A percentile compares a stretch with the other conserved stretches of the same genome.
These are phyloP conservation scores for Pyrrhoderma noxium DNA, from an alignment of 1,284 basidiomycete species.

Conservation along the genomic window DNA sequence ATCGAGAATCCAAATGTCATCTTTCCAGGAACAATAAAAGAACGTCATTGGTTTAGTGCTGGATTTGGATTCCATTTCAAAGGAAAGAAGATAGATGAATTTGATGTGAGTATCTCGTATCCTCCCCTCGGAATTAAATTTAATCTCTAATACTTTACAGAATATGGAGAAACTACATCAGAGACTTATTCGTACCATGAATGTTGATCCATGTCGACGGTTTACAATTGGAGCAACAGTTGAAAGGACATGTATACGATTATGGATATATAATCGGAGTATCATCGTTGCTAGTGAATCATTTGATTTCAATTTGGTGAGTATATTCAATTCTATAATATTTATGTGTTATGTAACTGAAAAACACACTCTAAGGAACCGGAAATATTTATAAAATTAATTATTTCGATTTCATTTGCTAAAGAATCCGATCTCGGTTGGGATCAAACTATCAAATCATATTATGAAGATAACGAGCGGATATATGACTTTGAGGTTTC, in stretches of 20 bases:
- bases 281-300: slow-evolving; percentile 1
- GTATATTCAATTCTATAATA: not conserved
- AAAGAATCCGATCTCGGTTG: too few relatives aligned
- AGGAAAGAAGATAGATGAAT: too few relatives aligned
- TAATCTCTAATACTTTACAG: slow-evolving; percentile 7
- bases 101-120: too few relatives aligned
- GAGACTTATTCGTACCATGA: slow-evolving; percentile 17
- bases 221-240: slow-evolving; percentile 16
- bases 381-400: slow-evolving; percentile 33
- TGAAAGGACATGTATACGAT: slow-evolving; percentile 5
- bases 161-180: slow-evolving; percentile 11
- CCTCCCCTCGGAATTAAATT: too few relatives aligned
- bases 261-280: not conserved
- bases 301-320: slow-evolving; percentile 5
- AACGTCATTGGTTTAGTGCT: too few relatives aligned
- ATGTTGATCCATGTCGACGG: slow-evolving; percentile 16
- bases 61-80: too few relatives aligned
- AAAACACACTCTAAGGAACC: slow-evolving; percentile 18
- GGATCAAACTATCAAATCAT: too few relatives aligned
- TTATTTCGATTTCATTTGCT: too few relatives aligned
- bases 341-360: not conserved
- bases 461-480: too few relatives aligned
- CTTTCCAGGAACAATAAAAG: too few relatives aligned
- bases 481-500: too few relatives aligned
- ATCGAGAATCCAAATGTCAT: too few relatives aligned